phyloP scores from a whole-genome alignment of 176 grass and related monocot species.

The Triticum monococcum region DNA sequence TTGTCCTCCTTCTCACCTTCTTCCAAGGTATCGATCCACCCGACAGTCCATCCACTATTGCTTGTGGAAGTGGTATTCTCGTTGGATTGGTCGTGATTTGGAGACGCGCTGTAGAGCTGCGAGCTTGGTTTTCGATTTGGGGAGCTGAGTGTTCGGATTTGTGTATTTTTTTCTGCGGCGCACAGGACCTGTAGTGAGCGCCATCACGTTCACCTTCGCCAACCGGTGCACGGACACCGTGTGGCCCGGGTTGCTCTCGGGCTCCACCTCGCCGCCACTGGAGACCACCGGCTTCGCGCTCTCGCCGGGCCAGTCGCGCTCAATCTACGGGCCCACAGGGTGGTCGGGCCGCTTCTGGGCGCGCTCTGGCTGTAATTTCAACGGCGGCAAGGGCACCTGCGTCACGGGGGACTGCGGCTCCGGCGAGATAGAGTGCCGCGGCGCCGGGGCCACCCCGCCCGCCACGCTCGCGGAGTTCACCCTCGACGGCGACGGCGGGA shows the following conservation, averaged over 20 bases:
- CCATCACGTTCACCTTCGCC: conserved; percentile 79
- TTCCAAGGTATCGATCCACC: conserved; percentile 32
- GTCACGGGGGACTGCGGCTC: conserved; percentile 85
- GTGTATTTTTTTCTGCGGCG: neutral
- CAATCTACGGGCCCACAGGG: conserved; percentile 49
- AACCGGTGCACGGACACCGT: conserved; percentile 76
- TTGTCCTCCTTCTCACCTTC: conserved; percentile 39
- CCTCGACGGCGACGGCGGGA: conserved; percentile 46
- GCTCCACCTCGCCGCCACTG: conserved; percentile 62
- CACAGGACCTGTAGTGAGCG: conserved; percentile 38
- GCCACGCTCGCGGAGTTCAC: conserved; percentile 97
- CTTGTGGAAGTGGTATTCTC: neutral
- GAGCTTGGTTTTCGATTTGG: neutral
- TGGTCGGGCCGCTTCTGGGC: conserved; percentile 96
- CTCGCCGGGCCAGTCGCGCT: conserved; percentile 48
- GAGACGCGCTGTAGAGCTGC: neutral
- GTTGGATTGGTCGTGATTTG: neutral
- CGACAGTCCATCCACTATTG: neutral
- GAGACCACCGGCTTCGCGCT: conserved; percentile 78
- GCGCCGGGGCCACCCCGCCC: conserved; percentile 58
- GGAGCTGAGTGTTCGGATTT: conserved; percentile 14
- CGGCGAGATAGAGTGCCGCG: conserved; percentile 69
- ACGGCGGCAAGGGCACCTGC: conserved; percentile 61
- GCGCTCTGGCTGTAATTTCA: conserved; percentile 71
- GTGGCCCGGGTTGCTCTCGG: conserved; percentile 84